Percentiles rank a stretch among this genome's conserved stretches.
These are phyloP conservation scores for Cyberlindnera subsufficiens DNA, from an alignment of 805 yeast species.

Conservation along the genomic window DNA sequence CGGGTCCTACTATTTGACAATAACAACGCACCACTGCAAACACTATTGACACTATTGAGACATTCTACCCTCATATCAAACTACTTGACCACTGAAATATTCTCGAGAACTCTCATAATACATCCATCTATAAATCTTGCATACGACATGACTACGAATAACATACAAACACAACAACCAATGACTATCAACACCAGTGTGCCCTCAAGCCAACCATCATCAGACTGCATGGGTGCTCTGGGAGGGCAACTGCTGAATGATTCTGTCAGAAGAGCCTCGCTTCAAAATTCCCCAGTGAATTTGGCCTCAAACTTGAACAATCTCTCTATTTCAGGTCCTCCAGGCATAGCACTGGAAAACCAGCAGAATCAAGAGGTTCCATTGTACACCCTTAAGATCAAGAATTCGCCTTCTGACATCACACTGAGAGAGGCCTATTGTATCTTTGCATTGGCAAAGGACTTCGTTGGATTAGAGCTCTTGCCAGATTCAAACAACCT, in stretches of 20 bases:
- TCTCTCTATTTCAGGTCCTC: slow-evolving; percentile 8
- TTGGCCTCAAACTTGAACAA: slow-evolving; percentile 15
- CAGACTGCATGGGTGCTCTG: slow-evolving; percentile 12
- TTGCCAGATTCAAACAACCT: slow-evolving; percentile 28
- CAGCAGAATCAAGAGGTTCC: slow-evolving; percentile 1
- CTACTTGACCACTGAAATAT: too few species aligned
- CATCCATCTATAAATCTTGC: too few species aligned
- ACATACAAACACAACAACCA: slow-evolving; percentile 7
- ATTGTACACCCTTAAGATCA: slow-evolving; percentile 33
- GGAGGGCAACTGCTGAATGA: slow-evolving; percentile 7
- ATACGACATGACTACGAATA: slow-evolving; percentile 6
- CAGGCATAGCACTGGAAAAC: neutral
- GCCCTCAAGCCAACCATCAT: slow-evolving; percentile 17
- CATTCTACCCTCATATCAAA: too few species aligned
- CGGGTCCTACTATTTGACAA: too few species aligned
- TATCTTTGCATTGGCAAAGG: slow-evolving; percentile 64
- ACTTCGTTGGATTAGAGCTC: slow-evolving; percentile 47
- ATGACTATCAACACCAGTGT: slow-evolving; percentile 10
- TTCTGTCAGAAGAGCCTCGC: slow-evolving; percentile 14
- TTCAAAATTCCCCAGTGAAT: slow-evolving; percentile 21
- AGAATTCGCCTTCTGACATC: slow-evolving; percentile 59
- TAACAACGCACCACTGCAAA: too few species aligned
- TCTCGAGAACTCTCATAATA: too few species aligned
- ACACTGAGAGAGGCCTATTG: slow-evolving; percentile 60
- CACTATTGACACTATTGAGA: too few species aligned